A percentile compares a stretch with the other conserved stretches of the same genome.
phyloP scores from a whole-genome alignment of 495 filamentous ascomycete species.

The Penicillium desertorum region DNA sequence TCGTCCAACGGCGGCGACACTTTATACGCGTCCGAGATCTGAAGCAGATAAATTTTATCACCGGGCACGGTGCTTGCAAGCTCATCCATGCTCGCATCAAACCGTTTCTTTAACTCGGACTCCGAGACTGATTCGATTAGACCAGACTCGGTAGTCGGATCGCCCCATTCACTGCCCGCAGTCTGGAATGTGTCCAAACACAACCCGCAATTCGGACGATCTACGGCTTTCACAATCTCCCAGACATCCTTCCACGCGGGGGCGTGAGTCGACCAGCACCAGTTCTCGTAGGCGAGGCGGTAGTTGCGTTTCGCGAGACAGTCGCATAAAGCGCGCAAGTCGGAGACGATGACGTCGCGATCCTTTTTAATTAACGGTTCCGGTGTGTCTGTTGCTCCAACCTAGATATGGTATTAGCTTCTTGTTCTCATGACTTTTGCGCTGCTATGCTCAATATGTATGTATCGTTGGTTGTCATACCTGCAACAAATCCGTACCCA shows the following conservation, averaged over 20 bases:
- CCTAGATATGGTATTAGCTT: constrained; percentile 32
- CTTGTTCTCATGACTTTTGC: not conserved
- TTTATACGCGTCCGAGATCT: constrained; percentile 78
- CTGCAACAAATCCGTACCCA: constrained; percentile 73
- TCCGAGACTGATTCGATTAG: constrained; percentile 44
- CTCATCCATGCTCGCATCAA: constrained; percentile 52
- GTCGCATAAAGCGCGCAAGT: constrained; percentile 64
- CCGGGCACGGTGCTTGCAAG: constrained; percentile 57
- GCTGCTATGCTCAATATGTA: no score
- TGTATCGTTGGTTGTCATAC: no score
- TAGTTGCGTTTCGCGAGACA: constrained; percentile 56
- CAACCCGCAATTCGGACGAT: constrained; percentile 67
- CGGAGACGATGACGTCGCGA: constrained; percentile 51
- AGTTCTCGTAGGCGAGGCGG: constrained; percentile 77
- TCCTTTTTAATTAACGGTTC: constrained; percentile 28
- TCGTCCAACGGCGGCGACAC: constrained; percentile 51
- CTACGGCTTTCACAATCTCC: constrained; percentile 60
- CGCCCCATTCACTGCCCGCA: constrained; percentile 71
- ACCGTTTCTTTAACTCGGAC: constrained; percentile 50
- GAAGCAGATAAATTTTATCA: constrained; percentile 74
- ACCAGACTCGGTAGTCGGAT: constrained; percentile 67
- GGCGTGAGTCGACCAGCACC: constrained; percentile 78
- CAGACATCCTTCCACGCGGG: constrained; percentile 67
- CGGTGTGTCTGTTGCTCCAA: constrained; percentile 68
- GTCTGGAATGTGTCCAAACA: constrained; percentile 85